Base-by-base conservation (phyloP, 1,284 basidiomycete species). In the Porodaedalea pini region DNA sequence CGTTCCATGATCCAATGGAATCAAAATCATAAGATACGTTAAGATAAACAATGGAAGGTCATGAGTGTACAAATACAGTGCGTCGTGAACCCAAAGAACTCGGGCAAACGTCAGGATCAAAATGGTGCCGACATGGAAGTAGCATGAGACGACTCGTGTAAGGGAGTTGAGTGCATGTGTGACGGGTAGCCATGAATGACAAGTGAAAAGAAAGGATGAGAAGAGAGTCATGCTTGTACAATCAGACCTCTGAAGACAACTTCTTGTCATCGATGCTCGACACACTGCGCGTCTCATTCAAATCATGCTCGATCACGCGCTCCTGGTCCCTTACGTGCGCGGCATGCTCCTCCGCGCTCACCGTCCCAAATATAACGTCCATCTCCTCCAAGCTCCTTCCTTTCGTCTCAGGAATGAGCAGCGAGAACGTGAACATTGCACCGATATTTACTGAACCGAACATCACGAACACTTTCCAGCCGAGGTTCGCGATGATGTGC, bases 321-420 rank as follows among this genome's bases (percentile, higher is more conserved):
- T 54, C 41, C 17, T 23, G 19, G 62, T 69, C 73, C 47, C 70
- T 71, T 59, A 88, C 83, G 56, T 83, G 75, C 2, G 74, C 78
- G 50, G 75, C 73, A 56, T 87, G 80, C 63, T 83, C 67, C 64
- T 83, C 84, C 21, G 73, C 74, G 19, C 77, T 76, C 25, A 90
- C 78, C 0, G 83, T 65, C 2, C 88, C 90, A 64, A 93, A 92
- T 62, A 92, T 77, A 65, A 92, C 70, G 68, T 92, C 90, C 88
- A 92, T 90, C 65, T 88, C 85, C 66, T 89, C 87, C 61, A 90
- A 71, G 65, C 80, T 83, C 56, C 80, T 78, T 6, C 87, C 87
- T 68, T 86, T 86, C 4, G 89, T 92, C 72, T 92, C 90, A 0
- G 88, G 88, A 59, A 87, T 80, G 29, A 83, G 51, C 73, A 77